Conservation (phyloP, 2,329 filamentous ascomycete species). For the Fusarium scirpi region DNA sequence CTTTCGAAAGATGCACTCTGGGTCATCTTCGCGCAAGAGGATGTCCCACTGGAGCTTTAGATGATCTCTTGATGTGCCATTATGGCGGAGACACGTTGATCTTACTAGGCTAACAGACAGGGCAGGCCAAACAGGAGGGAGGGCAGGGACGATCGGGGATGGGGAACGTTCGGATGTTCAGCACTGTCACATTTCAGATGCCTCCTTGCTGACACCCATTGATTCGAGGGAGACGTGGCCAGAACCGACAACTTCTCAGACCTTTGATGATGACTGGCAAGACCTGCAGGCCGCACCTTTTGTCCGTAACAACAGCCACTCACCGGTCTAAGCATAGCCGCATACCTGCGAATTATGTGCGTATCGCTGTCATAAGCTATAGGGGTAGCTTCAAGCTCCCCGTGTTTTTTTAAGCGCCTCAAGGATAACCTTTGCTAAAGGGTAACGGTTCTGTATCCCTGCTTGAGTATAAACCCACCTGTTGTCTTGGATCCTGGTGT, state of each 20-base stretch:
- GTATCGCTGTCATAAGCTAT: not conserved
- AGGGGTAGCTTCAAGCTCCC: conserved; percentile 22
- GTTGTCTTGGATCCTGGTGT: conserved; percentile 14
- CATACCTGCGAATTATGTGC: not conserved
- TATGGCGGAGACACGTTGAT: conserved; percentile 30
- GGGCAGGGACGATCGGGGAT: conserved; percentile 31
- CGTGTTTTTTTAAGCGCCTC: conserved; percentile 42
- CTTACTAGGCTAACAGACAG: conserved; percentile 17
- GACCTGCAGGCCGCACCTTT: not conserved
- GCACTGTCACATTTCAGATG: conserved; percentile 36
- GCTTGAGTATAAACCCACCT: conserved; percentile 35
- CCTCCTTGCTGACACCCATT: conserved; percentile 31
- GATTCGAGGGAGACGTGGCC: conserved; percentile 7
- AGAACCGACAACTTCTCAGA: conserved; percentile 2
- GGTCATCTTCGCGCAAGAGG: conserved; percentile 17
- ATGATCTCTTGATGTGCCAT: conserved; percentile 33
- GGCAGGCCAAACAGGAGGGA: conserved; percentile 22
- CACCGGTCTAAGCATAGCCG: conserved; percentile 8
- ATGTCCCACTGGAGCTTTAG: conserved; percentile 21
- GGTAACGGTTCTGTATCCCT: conserved; percentile 32
- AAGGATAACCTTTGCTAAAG: conserved; percentile 24
- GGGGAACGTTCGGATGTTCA: conserved; percentile 8
- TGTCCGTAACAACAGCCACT: conserved; percentile 6
- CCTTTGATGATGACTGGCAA: not conserved
- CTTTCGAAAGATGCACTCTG: conserved; percentile 22